Conservation (phyloP, 2,329 filamentous ascomycete genomes). For the Paraconiothyrium brasiliense region DNA sequence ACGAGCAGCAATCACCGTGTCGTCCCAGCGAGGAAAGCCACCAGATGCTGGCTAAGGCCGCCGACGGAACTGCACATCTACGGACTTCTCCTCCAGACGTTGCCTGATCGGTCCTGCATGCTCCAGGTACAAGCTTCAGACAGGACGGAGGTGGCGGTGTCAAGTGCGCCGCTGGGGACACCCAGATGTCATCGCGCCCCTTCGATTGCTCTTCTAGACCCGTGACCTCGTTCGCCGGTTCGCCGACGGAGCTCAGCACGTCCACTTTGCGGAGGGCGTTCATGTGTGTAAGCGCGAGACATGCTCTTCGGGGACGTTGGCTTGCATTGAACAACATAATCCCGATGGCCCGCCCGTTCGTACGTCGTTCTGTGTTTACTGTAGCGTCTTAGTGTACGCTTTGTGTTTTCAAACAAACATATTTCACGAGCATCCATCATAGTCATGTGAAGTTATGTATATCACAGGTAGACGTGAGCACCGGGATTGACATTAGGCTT, state of each 20-base stretch:
- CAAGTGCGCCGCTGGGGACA: slow-evolving; percentile 5
- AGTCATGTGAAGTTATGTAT: background rate
- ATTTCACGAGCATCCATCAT: background rate
- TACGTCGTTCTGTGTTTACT: background rate
- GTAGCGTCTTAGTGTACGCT: slow-evolving; percentile 11
- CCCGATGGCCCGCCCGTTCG: slow-evolving; percentile 10
- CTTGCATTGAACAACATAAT: slow-evolving; percentile 1
- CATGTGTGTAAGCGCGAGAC: slow-evolving; percentile 8
- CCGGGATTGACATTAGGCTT: background rate
- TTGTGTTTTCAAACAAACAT: background rate
- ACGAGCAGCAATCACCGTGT: slow-evolving; percentile 8
- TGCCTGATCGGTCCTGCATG: slow-evolving; percentile 7
- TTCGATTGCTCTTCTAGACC: slow-evolving; percentile 4
- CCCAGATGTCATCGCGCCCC: slow-evolving; percentile 2
- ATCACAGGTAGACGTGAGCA: background rate
- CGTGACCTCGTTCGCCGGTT: slow-evolving; percentile 1
- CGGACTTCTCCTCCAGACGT: background rate
- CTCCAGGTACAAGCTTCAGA: slow-evolving; percentile 11
- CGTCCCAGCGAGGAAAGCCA: background rate
- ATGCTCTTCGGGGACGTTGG: slow-evolving; percentile 2
- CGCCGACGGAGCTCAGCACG: slow-evolving; percentile 10
- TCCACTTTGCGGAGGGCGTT: background rate
- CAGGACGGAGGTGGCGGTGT: slow-evolving; percentile 21
- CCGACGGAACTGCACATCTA: background rate
- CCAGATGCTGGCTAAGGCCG: slow-evolving; percentile 3